Base-by-base conservation (phyloP, 805 yeast genomes). In the Wickerhamomyces kurtzmanii region DNA sequence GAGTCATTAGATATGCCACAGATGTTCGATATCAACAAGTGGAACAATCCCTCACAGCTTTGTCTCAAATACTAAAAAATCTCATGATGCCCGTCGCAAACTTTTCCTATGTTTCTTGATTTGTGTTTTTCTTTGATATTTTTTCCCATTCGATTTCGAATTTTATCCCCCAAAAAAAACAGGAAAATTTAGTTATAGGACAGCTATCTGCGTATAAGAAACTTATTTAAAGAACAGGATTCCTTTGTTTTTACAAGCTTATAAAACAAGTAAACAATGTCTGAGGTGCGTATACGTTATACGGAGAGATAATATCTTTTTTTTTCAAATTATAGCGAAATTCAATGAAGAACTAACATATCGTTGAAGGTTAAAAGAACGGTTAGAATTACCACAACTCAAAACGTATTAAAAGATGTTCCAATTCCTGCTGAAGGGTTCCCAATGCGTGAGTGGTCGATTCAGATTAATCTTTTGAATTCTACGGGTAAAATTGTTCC, bases 381-480 rank as follows among this genome's bases (percentile, higher is more conserved):
- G 12, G 71, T 87, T 32, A 77, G 94, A 55, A 72, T 87, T 45
- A 80, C 84, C 32, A 89, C 96, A 15, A 72, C 74, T 36, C 96
- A 89, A 59, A 79, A 77, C 47, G 68, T 89, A 38, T 59, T 85
- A 37, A 75, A 75, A 34, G 94, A 81, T 45, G 74, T 77, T 15
- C 82, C 93, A 10, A 77, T 87, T 11, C 91, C 81, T 32, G 86
- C 81, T 40, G 93, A 84, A 51, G 83, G 83, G 8, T 89, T 80
- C 51, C 97, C 98, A 12, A 79, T 89, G 81, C 77, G 97, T 50
- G 75, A 75, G 54, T 89, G 98, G 98, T 69, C 82, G 26, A 78
- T 91, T 38, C 75, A 77, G 50, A 69, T 91, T 27, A 56, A 71
- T 22, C 55, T 86, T 48, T 65, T 91, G 35, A 87, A 86, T 43